Evolutionary conservation across 2,329 filamentous ascomycete species (phyloP), one percentile per base, ranked within the genome.

Genomic region (Cyanodermella asteris): DNA sequence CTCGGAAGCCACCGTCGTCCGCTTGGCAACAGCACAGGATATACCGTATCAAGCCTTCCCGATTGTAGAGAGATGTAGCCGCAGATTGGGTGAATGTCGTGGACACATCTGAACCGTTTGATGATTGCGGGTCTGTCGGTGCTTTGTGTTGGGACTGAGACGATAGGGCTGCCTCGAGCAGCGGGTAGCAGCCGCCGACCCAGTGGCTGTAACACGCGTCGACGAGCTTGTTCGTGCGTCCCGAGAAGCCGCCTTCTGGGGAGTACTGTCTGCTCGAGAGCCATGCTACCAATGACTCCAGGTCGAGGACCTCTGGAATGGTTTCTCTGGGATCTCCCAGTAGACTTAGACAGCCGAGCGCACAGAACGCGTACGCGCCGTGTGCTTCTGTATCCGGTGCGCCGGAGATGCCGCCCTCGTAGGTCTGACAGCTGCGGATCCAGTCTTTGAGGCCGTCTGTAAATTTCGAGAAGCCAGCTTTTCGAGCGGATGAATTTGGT

Each of bases 141-240:
- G 34, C 32, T 13, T 32, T 32, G 16, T 36, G 26, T 21, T 36
- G 34, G 26, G 37, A 33, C 27, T 46, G 49, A 28, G 56, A 54
- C 15, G 62, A 64, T 29, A 87, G 51, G 27, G 72, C 72, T 29
- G 78, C 77, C 53, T 93, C 75, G 36, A 94, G 59, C 35, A 97
- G 52, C 22, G 84, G 73, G 78, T 82, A 97, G 53, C 82, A 94
- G 27, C 75, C 76, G 27, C 87, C 87, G 17, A 91, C 74, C 87
- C 87, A 97, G 50, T 93, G 84, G 45, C 78, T 91, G 54, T 97
- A 97, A 53, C 87, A 97, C 22, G 84, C 87, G 47, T 97, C 87
- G 16, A 94, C 87, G 16, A 97, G 62, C 53, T 97, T 97, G 59
- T 94, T 94, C 15, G 84, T 91, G 37, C 87, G 73, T 32, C 87